These are phyloP conservation scores for Nadsonia starkeyi-henricii DNA, from an alignment of 1,139 yeast genomes.

Conservation along the genomic window DNA sequence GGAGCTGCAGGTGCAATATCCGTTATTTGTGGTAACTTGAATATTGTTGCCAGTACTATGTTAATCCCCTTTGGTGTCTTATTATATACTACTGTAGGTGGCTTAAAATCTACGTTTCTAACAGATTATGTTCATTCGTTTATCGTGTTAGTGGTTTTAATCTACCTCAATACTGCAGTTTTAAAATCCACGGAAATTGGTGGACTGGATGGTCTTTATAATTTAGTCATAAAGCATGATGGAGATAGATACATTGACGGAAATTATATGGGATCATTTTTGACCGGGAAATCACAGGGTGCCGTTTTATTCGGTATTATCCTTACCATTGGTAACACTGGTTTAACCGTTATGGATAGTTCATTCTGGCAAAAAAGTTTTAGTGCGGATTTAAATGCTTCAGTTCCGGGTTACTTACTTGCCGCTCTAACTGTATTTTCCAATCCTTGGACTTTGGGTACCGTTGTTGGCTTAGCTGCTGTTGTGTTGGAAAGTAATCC, in stretches of 20 bases:
- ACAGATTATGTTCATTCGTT: conserved; percentile 74
- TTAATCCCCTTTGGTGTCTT: conserved; percentile 74
- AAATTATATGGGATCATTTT: conserved; percentile 59
- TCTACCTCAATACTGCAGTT: not conserved
- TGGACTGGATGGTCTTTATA: not conserved
- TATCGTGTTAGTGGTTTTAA: conserved; percentile 27
- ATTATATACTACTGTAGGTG: conserved; percentile 73
- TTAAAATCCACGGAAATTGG: not conserved
- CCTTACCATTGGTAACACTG: conserved; percentile 75
- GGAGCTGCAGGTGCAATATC: conserved; percentile 73
- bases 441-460: too few relatives aligned
- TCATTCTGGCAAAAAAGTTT: conserved; percentile 82
- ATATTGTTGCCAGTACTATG: conserved; percentile 67
- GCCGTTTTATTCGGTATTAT: conserved; percentile 66
- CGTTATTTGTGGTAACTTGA: conserved; percentile 64
- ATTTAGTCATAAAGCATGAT: conserved; percentile 38
- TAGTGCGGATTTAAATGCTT: conserved; percentile 72
- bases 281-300: conserved; percentile 59
- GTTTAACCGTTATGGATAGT: conserved; percentile 77
- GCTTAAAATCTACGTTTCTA: conserved; percentile 73
- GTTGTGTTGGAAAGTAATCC: conserved; percentile 53
- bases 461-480: conserved; percentile 72
- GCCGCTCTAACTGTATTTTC: too few relatives aligned
- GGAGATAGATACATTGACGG: conserved; percentile 33
- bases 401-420: conserved; percentile 76